Evolutionary conservation across 108 stramenopile genomes (phyloP), one percentile per base, ranked within the genome.

Genomic region (Fragilariopsis cylindrus): DNA sequence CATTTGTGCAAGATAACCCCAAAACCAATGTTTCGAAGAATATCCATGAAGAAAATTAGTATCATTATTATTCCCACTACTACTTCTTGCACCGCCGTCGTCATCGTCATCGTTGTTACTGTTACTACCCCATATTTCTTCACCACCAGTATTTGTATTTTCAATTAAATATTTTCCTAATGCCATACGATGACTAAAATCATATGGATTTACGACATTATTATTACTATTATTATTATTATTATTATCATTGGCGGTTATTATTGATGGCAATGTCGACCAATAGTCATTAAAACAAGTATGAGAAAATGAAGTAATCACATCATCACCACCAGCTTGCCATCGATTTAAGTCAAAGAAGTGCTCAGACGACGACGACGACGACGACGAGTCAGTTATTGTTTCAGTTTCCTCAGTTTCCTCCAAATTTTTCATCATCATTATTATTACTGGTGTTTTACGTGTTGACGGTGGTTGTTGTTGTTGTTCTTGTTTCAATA

Each of bases 161-260:
- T 76, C 19, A 39, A 76, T 76, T 11, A 76, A 44, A 60, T 56
- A 60, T 12, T 50, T 65, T 56, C n/a, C 39, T 6, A 76, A 46
- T 16, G 75, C 56, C 70, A 70, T 70, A 7, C 75, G 75, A 60
- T 65, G 64, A 3, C 9, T 8, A 70, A 76, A 57, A 7, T 68
- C 15, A 18, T 57, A 71, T 4, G 64, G 48, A 45, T 76, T 48
- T 41, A 76, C 55, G 3, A 39, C 6, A 5, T 15, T 63, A 0
- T 2, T 18, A n/a, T n/a, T 9, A n/a, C 3, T 56, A 19, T 56
- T 56, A 5, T 56, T 56, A 41, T 40, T 0, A 30, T 43, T 6
- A 21, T 8, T 40, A 7, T 57, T 19, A n/a, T 57, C 57, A 11
- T 11, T 15, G 21, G 5, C 40, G 15, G 49, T 65, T 1, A 53